Evolutionary conservation across 139 green algal species (phyloP), one percentile per base, ranked within the genome.

Genomic region (Trebouxia sp.): DNA sequence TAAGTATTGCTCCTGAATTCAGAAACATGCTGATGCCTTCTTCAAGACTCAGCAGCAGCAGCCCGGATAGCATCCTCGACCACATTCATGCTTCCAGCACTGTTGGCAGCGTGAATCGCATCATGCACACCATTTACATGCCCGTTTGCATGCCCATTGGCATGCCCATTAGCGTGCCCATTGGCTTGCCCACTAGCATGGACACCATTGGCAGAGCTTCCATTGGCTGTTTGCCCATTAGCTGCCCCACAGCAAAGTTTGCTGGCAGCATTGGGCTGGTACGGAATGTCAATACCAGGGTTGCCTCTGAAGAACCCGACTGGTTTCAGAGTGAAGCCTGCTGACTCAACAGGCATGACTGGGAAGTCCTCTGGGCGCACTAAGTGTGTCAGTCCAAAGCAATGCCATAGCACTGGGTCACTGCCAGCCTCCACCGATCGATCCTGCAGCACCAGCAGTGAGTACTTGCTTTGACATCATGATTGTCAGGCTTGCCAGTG

Each of bases 341-440:
- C 79, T n/a, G 38, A 42, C 62, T 91, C 87, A 1, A 79, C 79
- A 15, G 84, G 84, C 87, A 91, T 91, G 37, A 89, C 82, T 15
- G 87, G 87, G 67, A 91, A 91, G 76, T 91, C 87, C 80, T 91
- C 87, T 6, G 78, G 65, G 15, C 87, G 75, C 12, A 82, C 75
- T 9, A 88, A 45, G 69, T 91, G 87, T 15, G 66, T 69, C 45
- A 91, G 56, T 0, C 84, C 87, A 65, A 91, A 91, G 24, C 56
- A 75, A 75, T 91, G 87, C 82, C 80, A 91, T 37, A 89, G 5
- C n/a, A 91, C 82, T 9, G 86, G 65, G 74, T 91, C 87, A 28
- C 42, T 66, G 30, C 80, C 80, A 26, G 67, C 41, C 5, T 37
- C 55, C 42, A 84, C 80, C 32, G 53, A 32, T 11, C 80, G 80